Evolutionary conservation across 1,284 basidiomycete species (phyloP).

Genomic region (Apiotrichum akiyoshidainum): DNA sequence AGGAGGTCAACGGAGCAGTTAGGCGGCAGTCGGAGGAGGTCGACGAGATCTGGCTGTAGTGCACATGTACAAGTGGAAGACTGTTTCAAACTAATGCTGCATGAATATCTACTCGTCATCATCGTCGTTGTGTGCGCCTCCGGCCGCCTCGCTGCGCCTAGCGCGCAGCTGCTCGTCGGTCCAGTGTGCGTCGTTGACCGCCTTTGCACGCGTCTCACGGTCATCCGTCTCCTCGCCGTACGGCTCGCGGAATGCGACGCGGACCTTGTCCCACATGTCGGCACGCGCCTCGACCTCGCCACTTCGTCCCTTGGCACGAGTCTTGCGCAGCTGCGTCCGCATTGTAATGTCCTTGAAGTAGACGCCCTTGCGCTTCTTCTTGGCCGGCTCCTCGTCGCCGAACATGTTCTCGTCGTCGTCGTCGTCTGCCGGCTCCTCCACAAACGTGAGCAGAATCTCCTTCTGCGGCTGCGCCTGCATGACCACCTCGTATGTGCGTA

Average conservation of each 20-base stretch:
- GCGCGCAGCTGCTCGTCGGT: constrained; percentile 23
- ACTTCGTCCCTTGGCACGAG: constrained; percentile 51
- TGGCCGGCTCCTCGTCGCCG: constrained; percentile 16
- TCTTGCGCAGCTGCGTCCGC: constrained; percentile 81
- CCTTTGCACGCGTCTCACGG: constrained; percentile 9
- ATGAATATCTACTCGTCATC: constrained; percentile 3
- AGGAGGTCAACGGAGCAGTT: not conserved
- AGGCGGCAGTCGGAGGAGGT: not conserved
- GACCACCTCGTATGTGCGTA: constrained; percentile 47
- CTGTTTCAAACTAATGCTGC: not conserved
- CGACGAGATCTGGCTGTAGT: constrained; percentile 3
- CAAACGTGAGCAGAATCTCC: constrained; percentile 74
- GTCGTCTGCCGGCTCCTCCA: constrained; percentile 51
- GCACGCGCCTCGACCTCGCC: constrained; percentile 22
- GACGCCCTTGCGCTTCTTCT: constrained; percentile 60
- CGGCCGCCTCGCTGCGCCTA: not conserved
- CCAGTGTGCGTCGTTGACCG: constrained; percentile 37
- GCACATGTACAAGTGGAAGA: not conserved
- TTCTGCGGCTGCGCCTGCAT: constrained; percentile 51
- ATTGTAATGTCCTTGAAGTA: constrained; percentile 84
- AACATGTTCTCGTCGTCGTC: constrained; percentile 15
- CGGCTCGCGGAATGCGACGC: constrained; percentile 34
- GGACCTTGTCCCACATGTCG: constrained; percentile 39
- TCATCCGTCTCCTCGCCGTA: constrained; percentile 24
- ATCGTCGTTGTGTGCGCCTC: not conserved